Evolutionary conservation across 257 asterid genomes (phyloP).

Genomic region (Gentiana macrophylla): DNA sequence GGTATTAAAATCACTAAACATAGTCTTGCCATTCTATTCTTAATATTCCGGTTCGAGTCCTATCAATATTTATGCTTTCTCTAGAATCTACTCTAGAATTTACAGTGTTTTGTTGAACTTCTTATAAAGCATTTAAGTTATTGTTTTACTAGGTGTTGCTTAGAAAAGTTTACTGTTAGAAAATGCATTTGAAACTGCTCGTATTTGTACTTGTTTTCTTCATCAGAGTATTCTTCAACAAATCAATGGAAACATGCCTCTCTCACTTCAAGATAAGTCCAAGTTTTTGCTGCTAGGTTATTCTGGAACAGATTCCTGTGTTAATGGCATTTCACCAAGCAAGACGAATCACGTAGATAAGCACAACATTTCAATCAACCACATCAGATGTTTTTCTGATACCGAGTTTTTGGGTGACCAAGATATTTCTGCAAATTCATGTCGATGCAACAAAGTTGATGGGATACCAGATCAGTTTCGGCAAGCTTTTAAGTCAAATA

Average conservation of each 20-base stretch:
- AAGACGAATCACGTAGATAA: conserved; percentile 7
- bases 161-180: too few relatives aligned
- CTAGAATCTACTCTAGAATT: too few relatives aligned
- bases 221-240: conserved; percentile 42
- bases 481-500: conserved; percentile 21
- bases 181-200: not conserved
- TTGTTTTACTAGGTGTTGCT: too few relatives aligned
- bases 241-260: conserved; percentile 51
- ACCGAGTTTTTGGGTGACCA: conserved; percentile 5
- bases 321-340: conserved; percentile 20
- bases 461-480: conserved; percentile 21
- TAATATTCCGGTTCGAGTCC: too few relatives aligned
- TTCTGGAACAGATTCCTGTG: conserved; percentile 27
- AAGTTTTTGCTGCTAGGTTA: conserved; percentile 56
- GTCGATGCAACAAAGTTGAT: conserved; percentile 53
- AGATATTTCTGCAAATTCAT: conserved; percentile 19
- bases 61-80: too few relatives aligned
- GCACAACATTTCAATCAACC: conserved; percentile 10
- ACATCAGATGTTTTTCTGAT: conserved; percentile 8
- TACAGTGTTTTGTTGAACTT: too few relatives aligned
- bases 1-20: too few relatives aligned
- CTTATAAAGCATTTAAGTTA: too few relatives aligned
- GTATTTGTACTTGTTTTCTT: conserved; percentile 5
- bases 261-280: conserved; percentile 50
- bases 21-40: too few relatives aligned